phyloP scores from a whole-genome alignment of 768 basidiomycete genomes.

The Lentinula sp. region DNA sequence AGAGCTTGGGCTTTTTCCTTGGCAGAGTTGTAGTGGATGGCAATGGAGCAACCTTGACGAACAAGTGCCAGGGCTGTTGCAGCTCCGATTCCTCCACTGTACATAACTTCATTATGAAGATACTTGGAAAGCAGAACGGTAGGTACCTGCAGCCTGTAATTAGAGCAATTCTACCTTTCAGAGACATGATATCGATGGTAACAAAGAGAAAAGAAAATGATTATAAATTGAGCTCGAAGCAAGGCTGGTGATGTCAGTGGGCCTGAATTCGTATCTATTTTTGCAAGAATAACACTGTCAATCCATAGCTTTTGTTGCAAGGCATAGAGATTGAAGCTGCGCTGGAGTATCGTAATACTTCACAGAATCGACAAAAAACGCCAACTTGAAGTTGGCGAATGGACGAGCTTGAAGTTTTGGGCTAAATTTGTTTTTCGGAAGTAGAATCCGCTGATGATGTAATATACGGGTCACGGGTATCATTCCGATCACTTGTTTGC shows the following conservation, averaged over 20 bases:
- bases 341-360: no score
- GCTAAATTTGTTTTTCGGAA: no score
- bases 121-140: background rate
- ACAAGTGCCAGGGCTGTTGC: conserved; percentile 44
- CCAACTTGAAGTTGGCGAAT: no score
- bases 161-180: conserved; percentile 1
- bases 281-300: no score
- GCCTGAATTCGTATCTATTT: no score
- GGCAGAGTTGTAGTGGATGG: conserved; percentile 43
- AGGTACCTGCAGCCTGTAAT: conserved; percentile 3
- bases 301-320: no score
- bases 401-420: no score
- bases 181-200: background rate
- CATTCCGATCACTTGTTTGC: background rate
- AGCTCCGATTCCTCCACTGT: conserved; percentile 46
- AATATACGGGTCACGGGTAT: background rate
- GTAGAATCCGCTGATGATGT: background rate
- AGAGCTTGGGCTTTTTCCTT: conserved; percentile 30
- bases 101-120: background rate
- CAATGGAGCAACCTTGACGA: conserved; percentile 37
- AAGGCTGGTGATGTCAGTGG: no score
- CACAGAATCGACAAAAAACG: no score
- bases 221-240: no score
- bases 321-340: no score
- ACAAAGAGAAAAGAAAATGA: background rate